A percentile compares a stretch with the other conserved stretches of the same genome.
Conservation (phyloP, 2,329 filamentous ascomycete genomes). For the Anisogramma anomala region DNA sequence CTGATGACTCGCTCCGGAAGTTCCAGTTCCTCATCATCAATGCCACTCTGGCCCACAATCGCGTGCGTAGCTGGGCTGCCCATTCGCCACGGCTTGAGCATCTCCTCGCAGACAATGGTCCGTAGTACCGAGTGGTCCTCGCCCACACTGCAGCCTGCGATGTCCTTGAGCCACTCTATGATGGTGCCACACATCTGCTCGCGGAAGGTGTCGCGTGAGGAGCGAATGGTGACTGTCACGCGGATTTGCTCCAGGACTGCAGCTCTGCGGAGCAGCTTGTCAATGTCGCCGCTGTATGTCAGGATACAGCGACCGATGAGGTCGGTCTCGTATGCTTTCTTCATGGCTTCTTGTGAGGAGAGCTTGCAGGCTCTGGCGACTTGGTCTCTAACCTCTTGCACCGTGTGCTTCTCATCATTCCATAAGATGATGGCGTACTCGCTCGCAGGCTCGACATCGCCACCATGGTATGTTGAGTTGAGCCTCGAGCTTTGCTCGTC, state of each 20-base stretch:
- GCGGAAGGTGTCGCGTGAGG: constrained; percentile 85
- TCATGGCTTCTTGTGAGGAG: constrained; percentile 53
- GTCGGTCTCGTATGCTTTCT: constrained; percentile 79
- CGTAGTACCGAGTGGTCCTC: constrained; percentile 68
- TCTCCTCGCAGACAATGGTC: constrained; percentile 77
- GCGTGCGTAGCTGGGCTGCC: constrained; percentile 77
- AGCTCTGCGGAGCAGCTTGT: constrained; percentile 63
- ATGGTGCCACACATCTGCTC: constrained; percentile 99
- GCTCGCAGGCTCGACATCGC: constrained; percentile 51
- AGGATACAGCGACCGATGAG: constrained; percentile 78
- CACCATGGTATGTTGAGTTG: constrained; percentile 61
- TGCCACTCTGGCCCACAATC: constrained; percentile 62
- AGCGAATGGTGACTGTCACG: constrained; percentile 88
- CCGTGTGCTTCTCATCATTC: constrained; percentile 98
- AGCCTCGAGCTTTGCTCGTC: constrained; percentile 76
- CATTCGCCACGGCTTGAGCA: constrained; percentile 75
- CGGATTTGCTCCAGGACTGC: constrained; percentile 89
- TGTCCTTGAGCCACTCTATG: constrained; percentile 90
- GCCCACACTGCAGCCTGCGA: constrained; percentile 77
- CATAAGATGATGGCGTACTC: constrained; percentile 83
- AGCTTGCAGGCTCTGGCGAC: constrained; percentile 80
- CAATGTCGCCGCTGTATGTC: constrained; percentile 61
- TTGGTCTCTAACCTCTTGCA: constrained; percentile 80
- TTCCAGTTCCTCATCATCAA: constrained; percentile 67
- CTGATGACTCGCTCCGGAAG: constrained; percentile 23